These are phyloP conservation scores for Leishmania major DNA, from an alignment of 208 protist genomes.

Conservation along the genomic window DNA sequence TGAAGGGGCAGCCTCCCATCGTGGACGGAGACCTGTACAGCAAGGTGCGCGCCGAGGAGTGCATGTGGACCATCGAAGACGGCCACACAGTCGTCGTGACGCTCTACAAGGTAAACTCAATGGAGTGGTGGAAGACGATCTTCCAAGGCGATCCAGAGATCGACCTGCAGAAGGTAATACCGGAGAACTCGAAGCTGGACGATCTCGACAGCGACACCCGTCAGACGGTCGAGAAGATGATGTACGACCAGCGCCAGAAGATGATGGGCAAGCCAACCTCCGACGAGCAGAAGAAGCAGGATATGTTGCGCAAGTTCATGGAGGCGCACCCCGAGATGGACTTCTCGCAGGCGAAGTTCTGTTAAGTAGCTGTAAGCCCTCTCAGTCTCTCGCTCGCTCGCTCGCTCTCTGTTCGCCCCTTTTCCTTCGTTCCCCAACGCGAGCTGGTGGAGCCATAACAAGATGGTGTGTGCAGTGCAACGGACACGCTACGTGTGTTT, in stretches of 20 bases:
- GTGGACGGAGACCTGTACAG: conserved; percentile 85
- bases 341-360: conserved; percentile 95
- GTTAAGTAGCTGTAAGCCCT: conserved; percentile 34
- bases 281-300: conserved; percentile 94
- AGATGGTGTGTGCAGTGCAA: background rate
- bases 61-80: conserved; percentile 94
- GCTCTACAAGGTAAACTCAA: conserved; percentile 88
- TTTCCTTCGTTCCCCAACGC: background rate
- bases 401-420: background rate
- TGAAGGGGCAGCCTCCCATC: conserved; percentile 84
- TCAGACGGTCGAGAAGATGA: conserved; percentile 97
- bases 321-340: conserved; percentile 95
- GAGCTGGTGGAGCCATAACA: background rate
- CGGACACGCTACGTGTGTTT: background rate
- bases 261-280: conserved; percentile 93
- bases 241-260: conserved; percentile 96
- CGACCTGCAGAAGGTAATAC: conserved; percentile 94
- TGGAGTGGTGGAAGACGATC: conserved; percentile 95
- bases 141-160: conserved; percentile 89
- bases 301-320: conserved; percentile 96
- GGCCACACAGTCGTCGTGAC: conserved; percentile 82
- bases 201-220: conserved; percentile 94
- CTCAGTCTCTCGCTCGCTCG: conserved; percentile 2
- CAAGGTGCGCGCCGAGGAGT: conserved; percentile 79
- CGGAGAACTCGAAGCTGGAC: conserved; percentile 95